Conservation (phyloP, 192 early-diverging fungal genomes). For the Lunasporangiospora selenospora region DNA sequence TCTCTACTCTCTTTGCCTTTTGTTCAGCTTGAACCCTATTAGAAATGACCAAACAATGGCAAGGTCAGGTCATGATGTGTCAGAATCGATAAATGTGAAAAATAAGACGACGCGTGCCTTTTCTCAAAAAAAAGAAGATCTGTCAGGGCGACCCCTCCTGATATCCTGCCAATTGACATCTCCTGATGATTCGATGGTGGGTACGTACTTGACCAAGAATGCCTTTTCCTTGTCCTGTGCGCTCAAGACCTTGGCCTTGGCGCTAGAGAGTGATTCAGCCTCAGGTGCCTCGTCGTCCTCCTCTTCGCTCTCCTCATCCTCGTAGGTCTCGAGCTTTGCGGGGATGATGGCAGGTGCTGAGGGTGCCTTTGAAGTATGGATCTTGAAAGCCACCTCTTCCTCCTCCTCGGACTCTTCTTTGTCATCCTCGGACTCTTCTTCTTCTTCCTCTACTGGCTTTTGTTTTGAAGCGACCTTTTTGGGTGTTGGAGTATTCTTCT, state of each 20-base stretch:
- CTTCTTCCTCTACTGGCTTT: slow-evolving; percentile 2
- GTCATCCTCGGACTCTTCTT: slow-evolving; percentile 1
- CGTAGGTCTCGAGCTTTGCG: slow-evolving; percentile 24
- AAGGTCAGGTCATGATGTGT: no score
- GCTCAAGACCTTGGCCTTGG: slow-evolving; percentile 34
- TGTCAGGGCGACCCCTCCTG: no score
- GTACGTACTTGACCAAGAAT: slow-evolving; percentile 40
- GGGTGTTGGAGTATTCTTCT: slow-evolving; percentile 5
- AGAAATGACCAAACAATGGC: background rate
- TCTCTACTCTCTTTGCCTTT: slow-evolving; percentile 43
- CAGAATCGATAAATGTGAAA: no score
- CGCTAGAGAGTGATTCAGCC: slow-evolving; percentile 39
- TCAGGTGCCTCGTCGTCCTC: slow-evolving; percentile 41
- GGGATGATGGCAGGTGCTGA: slow-evolving; percentile 17
- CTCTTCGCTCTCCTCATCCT: slow-evolving; percentile 39
- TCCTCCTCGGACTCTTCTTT: background rate
- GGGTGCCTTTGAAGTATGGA: slow-evolving; percentile 34
- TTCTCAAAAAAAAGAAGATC: no score
- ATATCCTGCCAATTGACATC: no score
- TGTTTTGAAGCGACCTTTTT: slow-evolving; percentile 14
- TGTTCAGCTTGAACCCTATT: slow-evolving; percentile 43
- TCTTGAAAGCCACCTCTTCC: slow-evolving; percentile 44
- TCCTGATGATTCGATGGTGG: no score
- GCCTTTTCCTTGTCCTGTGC: slow-evolving; percentile 42
- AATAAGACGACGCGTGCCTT: no score